Evolutionary conservation across 257 asterid species (phyloP), one percentile per base, ranked within the genome.

Genomic region (Orobanche coerulescens): DNA sequence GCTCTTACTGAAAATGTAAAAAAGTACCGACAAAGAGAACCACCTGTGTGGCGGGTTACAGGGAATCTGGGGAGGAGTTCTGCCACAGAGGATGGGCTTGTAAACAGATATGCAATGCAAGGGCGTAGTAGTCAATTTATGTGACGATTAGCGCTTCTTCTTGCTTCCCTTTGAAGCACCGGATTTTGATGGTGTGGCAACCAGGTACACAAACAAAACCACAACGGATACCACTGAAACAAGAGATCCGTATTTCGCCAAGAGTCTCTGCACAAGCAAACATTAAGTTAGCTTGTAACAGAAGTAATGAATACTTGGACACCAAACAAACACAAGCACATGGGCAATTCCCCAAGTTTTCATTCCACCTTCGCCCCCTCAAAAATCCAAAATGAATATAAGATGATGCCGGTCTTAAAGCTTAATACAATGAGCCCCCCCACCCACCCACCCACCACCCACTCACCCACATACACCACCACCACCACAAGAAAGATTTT

Each of bases 161-260:
- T 90, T 90, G 94, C 89, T 81, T 33, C 78, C 80, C 73, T 84
- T 87, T 22, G 83, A 65, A 6, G 77, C 78, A 64, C 78, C 47
- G 13, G 93, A 81, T 71, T 84, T 88, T 47, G 95, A 87, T 61
- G 96, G 96, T 58, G 81, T 82, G 26, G 88, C 81, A 24, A 78
- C 76, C 31, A 75, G 71, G 76, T 53, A 75, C 50, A 78, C 63
- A 11, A 75, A 92, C 82, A 84, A 51, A 28, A 78, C 79, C 48
- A 92, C 96, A 4, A 86, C 28, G 24, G 94, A 68, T 59, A 82
- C 36, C 61, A 88, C 94, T 24, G 98, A 88, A 66, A 79, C 75
- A 64, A 92, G 82, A 52, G 96, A 75, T 36, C 98, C 98, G 19
- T 92, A 92, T 76, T 88, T 88, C 47, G 86, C 93, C 82, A 88